These are phyloP conservation scores for Mortierella sp. DNA, from an alignment of 371 early-diverging fungal species.

Conservation along the genomic window DNA sequence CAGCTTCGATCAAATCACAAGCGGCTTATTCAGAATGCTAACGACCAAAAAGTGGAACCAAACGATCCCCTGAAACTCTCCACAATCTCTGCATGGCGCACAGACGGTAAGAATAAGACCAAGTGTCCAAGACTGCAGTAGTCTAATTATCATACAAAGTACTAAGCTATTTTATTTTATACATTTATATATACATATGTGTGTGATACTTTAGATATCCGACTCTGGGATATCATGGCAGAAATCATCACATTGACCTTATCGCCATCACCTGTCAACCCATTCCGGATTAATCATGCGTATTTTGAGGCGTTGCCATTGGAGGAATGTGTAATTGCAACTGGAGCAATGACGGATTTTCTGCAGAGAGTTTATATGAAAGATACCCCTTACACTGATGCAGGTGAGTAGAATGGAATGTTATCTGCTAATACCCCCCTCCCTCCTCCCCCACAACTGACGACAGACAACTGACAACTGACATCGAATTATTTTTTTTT, in stretches of 20 bases:
- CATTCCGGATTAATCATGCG: slow-evolving; percentile 76
- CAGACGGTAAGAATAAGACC: slow-evolving; percentile 40
- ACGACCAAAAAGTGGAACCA: slow-evolving; percentile 60
- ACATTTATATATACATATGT: slow-evolving; percentile 4
- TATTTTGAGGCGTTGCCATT: slow-evolving; percentile 71
- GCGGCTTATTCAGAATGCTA: slow-evolving; percentile 58
- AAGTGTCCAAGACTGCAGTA: background rate
- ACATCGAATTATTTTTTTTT: background rate
- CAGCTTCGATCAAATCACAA: slow-evolving; percentile 76
- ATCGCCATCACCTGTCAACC: slow-evolving; percentile 71
- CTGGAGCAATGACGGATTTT: slow-evolving; percentile 78
- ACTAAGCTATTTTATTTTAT: background rate
- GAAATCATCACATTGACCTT: slow-evolving; percentile 75
- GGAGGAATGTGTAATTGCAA: slow-evolving; percentile 72
- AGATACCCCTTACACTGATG: slow-evolving; percentile 57
- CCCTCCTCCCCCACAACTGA: too few relatives aligned
- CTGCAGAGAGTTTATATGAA: slow-evolving; percentile 73
- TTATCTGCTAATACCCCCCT: too few relatives aligned
- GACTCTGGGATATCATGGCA: slow-evolving; percentile 82
- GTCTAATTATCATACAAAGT: background rate
- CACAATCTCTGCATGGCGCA: slow-evolving; percentile 72
- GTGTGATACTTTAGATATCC: slow-evolving; percentile 64
- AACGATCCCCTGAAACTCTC: slow-evolving; percentile 74
- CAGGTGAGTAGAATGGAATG: slow-evolving; percentile 49
- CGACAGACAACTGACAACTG: too few relatives aligned